A percentile compares a stretch with the other conserved stretches of the same genome.
phyloP scores from a whole-genome alignment of 441 rosid genomes.

The Codiaeum variegatum region DNA sequence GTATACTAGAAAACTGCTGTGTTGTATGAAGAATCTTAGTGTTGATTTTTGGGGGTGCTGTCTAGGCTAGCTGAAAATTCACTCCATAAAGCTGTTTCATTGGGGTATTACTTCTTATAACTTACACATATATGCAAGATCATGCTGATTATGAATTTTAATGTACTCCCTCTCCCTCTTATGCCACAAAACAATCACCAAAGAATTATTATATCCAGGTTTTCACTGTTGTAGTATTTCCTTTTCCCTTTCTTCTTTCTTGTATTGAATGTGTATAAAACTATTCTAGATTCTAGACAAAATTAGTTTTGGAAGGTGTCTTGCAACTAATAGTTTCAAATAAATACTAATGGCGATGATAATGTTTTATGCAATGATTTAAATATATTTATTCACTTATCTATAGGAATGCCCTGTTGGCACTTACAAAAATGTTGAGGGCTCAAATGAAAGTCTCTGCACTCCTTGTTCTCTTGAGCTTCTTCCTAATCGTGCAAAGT shows the following conservation, averaged over 20 bases:
- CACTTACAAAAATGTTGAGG: constrained; percentile 78
- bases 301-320: neutral
- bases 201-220: neutral
- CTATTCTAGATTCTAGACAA: neutral
- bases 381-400: constrained; percentile 18
- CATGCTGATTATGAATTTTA: neutral
- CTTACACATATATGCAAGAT: neutral
- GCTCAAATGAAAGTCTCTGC: constrained; percentile 83
- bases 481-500: constrained; percentile 84
- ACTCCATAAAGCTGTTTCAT: neutral
- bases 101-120: neutral
- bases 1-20: neutral
- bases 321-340: neutral
- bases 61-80: neutral
- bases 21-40: neutral
- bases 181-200: neutral
- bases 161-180: neutral
- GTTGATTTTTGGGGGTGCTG: neutral
- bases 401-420: constrained; percentile 95
- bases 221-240: neutral
- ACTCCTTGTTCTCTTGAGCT: constrained; percentile 72
- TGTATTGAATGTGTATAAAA: neutral
- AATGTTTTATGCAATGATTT: constrained; percentile 1
- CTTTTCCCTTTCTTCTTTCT: neutral
- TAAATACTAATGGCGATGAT: neutral